Conservation (phyloP, 495 filamentous ascomycete species). For the Hypoxylon fuscum region DNA sequence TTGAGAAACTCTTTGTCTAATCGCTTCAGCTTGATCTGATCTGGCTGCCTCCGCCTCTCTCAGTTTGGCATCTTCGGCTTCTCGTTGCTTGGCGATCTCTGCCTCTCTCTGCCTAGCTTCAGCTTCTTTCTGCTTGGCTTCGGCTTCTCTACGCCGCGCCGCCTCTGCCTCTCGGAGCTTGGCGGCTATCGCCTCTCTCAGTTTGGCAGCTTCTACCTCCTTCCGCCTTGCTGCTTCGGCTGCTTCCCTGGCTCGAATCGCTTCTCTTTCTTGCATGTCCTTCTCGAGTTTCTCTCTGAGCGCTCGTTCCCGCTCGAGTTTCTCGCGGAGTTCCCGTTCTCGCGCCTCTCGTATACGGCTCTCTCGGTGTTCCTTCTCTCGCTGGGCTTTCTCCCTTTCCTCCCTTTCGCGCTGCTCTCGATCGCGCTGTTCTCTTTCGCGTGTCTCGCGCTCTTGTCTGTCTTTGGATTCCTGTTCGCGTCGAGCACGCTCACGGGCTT, state of each 20-base stretch:
- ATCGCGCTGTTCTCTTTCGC: slow-evolving; percentile 49
- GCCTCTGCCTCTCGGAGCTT: slow-evolving; percentile 27
- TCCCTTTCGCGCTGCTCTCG: slow-evolving; percentile 50
- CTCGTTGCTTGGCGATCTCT: slow-evolving; percentile 40
- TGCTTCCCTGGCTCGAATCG: slow-evolving; percentile 42
- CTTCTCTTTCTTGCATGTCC: slow-evolving; percentile 54
- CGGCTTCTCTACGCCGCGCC: slow-evolving; percentile 36
- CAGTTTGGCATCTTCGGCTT: slow-evolving; percentile 38
- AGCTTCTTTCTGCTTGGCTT: slow-evolving; percentile 21
- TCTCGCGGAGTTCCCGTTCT: slow-evolving; percentile 50
- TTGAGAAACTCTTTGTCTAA: slow-evolving; percentile 27
- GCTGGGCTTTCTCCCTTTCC: slow-evolving; percentile 57
- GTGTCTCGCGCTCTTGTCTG: slow-evolving; percentile 45
- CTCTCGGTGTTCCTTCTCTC: slow-evolving; percentile 53
- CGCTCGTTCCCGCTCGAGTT: slow-evolving; percentile 49
- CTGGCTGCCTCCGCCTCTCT: slow-evolving; percentile 41
- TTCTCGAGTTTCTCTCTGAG: slow-evolving; percentile 44
- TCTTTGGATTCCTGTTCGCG: slow-evolving; percentile 62
- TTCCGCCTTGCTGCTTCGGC: slow-evolving; percentile 39
- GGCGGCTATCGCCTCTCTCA: slow-evolving; percentile 42
- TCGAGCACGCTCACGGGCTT: slow-evolving; percentile 64
- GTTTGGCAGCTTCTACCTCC: slow-evolving; percentile 44
- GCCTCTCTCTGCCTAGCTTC: slow-evolving; percentile 31
- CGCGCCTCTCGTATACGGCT: slow-evolving; percentile 45
- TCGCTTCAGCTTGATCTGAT: slow-evolving; percentile 38